Percentiles rank a stretch among this genome's conserved stretches.
phyloP scores from a whole-genome alignment of 306 rosid species.

The Pyrus bretschneideri region DNA sequence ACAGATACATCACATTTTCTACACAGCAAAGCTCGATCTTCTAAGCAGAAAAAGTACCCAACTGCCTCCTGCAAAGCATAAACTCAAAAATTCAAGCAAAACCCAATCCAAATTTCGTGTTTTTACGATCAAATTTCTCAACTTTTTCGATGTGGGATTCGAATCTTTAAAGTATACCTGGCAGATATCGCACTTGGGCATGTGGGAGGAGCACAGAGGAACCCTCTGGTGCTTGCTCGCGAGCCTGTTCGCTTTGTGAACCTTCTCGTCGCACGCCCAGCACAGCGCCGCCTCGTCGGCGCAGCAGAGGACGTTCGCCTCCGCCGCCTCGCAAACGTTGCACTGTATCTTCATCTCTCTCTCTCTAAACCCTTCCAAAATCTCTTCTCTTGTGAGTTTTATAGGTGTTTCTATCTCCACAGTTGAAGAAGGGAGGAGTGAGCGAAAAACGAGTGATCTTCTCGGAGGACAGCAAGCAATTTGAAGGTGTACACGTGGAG shows the following conservation, averaged over 20 bases:
- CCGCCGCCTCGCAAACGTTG: conserved; percentile 81
- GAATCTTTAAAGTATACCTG: conserved; percentile 37
- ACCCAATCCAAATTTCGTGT: background rate
- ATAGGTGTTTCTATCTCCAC: background rate
- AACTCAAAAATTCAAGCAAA: background rate
- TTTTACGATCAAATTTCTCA: conserved; percentile 3
- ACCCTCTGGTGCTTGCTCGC: conserved; percentile 91
- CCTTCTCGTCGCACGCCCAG: conserved; percentile 81
- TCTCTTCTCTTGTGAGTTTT: background rate
- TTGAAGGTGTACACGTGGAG: conserved; percentile 43
- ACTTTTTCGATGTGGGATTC: background rate
- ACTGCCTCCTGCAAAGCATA: conserved; percentile 47
- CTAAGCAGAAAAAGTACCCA: conserved; percentile 85
- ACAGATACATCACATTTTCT: conserved; percentile 72
- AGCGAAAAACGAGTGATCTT: conserved; percentile 19
- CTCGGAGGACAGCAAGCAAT: conserved; percentile 26
- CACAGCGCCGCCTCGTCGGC: conserved; percentile 97
- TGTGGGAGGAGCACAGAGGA: conserved; percentile 55
- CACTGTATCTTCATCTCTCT: conserved; percentile 92
- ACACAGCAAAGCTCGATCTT: conserved; percentile 86
- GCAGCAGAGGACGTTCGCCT: conserved; percentile 86
- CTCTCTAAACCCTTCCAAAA: conserved; percentile 4
- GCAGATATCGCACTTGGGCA: conserved; percentile 94
- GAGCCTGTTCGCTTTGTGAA: conserved; percentile 93
- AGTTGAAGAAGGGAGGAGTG: background rate